A percentile compares a stretch with the other conserved stretches of the same genome.
These are phyloP conservation scores for Aspergillus brasiliensis DNA, from an alignment of 2,329 filamentous ascomycete species.

Conservation along the genomic window DNA sequence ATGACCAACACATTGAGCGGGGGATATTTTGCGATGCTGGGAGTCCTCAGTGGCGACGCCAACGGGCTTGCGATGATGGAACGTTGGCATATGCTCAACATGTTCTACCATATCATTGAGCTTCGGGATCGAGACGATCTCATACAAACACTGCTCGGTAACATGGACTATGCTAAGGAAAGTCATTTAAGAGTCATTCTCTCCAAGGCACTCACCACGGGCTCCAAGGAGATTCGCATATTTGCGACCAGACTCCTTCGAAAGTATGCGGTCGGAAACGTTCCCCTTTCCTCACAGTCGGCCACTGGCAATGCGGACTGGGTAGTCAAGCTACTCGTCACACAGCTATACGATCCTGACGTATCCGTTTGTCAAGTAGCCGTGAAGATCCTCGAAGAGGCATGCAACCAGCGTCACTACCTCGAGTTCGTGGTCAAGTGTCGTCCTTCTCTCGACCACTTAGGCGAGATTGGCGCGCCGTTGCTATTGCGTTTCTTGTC, in stretches of 20 bases:
- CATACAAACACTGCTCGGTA: constrained; percentile 82
- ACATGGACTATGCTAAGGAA: constrained; percentile 86
- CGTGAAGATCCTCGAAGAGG: constrained; percentile 95
- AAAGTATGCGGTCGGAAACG: constrained; percentile 73
- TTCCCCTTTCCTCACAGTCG: constrained; percentile 40
- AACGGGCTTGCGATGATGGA: constrained; percentile 89
- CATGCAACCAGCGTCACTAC: constrained; percentile 87
- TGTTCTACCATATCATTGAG: constrained; percentile 98
- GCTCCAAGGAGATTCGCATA: constrained; percentile 87
- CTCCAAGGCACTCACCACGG: constrained; percentile 89
- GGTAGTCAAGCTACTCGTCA: constrained; percentile 97
- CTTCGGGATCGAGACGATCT: constrained; percentile 87
- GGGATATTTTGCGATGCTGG: constrained; percentile 92
- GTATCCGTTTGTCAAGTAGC: constrained; percentile 95
- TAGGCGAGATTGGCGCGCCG: constrained; percentile 95
- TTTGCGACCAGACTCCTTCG: constrained; percentile 83
- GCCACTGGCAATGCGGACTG: constrained; percentile 75
- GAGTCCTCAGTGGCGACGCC: constrained; percentile 77
- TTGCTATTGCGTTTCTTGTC: constrained; percentile 89
- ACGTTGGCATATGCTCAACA: constrained; percentile 97
- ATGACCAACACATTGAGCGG: constrained; percentile 84
- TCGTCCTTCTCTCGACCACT: constrained; percentile 86
- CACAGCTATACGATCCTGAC: constrained; percentile 95
- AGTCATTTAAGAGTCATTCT: constrained; percentile 90
- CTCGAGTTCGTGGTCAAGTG: constrained; percentile 97